phyloP scores from a whole-genome alignment of 2,329 filamentous ascomycete genomes.

The Hymenoscyphus fructigenus region DNA sequence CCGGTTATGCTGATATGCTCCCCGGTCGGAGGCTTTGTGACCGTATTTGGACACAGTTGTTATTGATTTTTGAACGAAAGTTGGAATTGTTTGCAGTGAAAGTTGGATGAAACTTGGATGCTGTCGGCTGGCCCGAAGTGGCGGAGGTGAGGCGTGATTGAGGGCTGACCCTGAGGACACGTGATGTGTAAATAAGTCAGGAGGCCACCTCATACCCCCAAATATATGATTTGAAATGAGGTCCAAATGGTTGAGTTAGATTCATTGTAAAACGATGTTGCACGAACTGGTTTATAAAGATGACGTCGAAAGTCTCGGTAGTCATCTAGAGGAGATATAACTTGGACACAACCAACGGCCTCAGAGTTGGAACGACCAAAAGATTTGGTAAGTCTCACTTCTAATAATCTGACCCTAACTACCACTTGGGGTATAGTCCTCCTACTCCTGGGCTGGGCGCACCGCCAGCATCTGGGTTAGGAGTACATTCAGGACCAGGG shows the following conservation, averaged over 20 bases:
- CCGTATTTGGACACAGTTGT: not conserved
- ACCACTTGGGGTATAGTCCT: not conserved
- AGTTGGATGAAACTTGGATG: not conserved
- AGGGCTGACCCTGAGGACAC: too few relatives aligned
- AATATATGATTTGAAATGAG: not conserved
- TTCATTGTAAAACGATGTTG: not conserved
- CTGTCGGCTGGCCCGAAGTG: constrained; percentile 2
- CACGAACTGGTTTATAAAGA: not conserved
- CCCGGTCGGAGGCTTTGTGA: constrained; percentile 10
- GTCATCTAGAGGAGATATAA: not conserved
- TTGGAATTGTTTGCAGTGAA: not conserved
- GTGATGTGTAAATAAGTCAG: not conserved
- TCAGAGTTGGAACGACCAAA: too few relatives aligned
- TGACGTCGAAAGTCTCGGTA: not conserved
- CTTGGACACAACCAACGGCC: not conserved
- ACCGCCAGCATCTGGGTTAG: too few relatives aligned
- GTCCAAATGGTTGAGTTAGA: not conserved
- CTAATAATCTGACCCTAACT: not conserved
- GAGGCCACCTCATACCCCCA: not conserved
- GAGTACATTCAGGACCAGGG: not conserved
- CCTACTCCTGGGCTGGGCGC: not conserved
- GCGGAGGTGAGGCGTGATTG: not conserved
- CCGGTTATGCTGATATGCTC: constrained; percentile 13
- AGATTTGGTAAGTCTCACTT: not conserved
- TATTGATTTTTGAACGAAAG: constrained; percentile 6